These are phyloP conservation scores for Solanum megistacrolobum DNA, from an alignment of 257 asterid genomes.

Conservation along the genomic window DNA sequence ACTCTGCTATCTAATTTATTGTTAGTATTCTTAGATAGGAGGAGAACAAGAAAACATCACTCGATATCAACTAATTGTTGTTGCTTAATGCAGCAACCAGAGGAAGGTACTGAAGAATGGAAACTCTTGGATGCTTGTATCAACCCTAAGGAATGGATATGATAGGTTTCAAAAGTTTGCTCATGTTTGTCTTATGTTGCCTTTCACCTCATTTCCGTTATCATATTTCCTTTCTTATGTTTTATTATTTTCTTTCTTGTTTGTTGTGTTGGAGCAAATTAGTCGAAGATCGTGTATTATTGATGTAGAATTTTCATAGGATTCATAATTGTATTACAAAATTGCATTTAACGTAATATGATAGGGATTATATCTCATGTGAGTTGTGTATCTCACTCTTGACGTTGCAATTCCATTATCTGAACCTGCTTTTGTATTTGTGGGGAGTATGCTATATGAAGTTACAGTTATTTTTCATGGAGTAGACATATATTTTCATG, in stretches of 20 bases:
- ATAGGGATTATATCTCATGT: not conserved
- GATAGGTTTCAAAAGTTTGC: not conserved
- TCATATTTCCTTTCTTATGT: not conserved
- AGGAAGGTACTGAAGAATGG: slow-evolving; percentile 93
- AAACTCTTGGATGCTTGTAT: slow-evolving; percentile 88
- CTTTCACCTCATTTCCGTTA: not conserved
- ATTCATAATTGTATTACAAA: not conserved
- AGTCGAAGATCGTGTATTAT: not conserved
- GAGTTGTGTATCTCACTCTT: not conserved
- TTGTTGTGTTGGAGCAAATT: too few species aligned
- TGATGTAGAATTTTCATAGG: not conserved
- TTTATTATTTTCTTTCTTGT: not conserved
- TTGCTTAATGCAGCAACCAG: slow-evolving; percentile 61
- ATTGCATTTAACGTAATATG: not conserved
- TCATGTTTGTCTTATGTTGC: too few species aligned
- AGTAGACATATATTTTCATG: too few species aligned
- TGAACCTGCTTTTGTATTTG: not conserved
- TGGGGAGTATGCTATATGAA: not conserved
- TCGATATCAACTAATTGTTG: not conserved
- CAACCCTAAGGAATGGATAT: slow-evolving; percentile 88
- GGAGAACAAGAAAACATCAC: not conserved
- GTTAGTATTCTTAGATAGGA: not conserved
- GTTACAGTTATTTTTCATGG: not conserved
- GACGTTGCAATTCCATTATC: not conserved
- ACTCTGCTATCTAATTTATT: not conserved